Conservation (phyloP, 371 early-diverging fungal genomes). For the Lichtheimia hyalospora region DNA sequence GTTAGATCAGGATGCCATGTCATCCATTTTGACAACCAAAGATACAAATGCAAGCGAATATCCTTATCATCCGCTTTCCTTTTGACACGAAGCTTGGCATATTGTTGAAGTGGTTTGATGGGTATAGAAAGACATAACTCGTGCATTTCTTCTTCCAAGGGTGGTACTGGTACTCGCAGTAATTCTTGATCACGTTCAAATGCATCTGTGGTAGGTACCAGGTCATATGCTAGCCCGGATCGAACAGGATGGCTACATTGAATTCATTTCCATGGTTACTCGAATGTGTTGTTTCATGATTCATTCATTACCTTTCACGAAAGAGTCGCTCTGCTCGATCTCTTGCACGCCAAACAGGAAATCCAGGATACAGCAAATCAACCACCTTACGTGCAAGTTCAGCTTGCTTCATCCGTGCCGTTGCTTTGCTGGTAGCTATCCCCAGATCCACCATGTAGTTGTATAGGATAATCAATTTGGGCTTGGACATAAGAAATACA, state of each 20-base stretch:
- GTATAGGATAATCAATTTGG: conserved; percentile 5
- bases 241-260: background rate
- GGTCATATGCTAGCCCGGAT: conserved; percentile 33
- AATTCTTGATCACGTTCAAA: conserved; percentile 37
- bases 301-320: conserved; percentile 9
- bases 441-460: conserved; percentile 18
- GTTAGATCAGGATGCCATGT: conserved; percentile 17
- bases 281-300: background rate
- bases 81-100: conserved; percentile 1
- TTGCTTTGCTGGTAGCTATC: conserved; percentile 9
- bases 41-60: conserved; percentile 28
- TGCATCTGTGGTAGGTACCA: conserved; percentile 29
- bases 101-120: conserved; percentile 12
- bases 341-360: conserved; percentile 23
- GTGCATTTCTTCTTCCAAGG: conserved; percentile 8
- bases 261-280: background rate
- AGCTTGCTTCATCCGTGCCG: background rate
- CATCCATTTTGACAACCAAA: conserved; percentile 35
- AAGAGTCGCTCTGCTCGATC: conserved; percentile 67
- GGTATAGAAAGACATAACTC: background rate
- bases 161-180: conserved; percentile 6
- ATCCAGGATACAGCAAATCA: conserved; percentile 2
- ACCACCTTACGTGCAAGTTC: background rate
- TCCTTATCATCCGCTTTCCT: conserved; percentile 24
- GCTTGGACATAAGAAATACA: conserved; percentile 6